These are phyloP conservation scores for Mycena rosella DNA, from an alignment of 768 basidiomycete species.

Conservation along the genomic window DNA sequence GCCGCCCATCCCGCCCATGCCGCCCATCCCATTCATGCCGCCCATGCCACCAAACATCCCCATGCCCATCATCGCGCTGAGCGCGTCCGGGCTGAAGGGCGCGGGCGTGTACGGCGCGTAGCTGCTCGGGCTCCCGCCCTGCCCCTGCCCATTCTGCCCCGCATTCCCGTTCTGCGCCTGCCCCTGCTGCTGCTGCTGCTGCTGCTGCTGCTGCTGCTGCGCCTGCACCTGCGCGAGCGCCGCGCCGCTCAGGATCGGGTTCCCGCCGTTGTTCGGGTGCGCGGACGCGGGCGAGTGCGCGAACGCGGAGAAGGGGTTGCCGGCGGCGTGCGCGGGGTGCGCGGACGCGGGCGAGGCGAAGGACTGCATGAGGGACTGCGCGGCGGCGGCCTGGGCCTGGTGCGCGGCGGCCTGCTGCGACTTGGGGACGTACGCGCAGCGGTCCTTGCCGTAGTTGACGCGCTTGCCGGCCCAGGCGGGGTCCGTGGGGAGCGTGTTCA, in stretches of 20 bases:
- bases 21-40: conserved; percentile 46
- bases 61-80: conserved; percentile 58
- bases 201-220: background rate
- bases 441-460: conserved; percentile 98
- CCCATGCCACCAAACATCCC: conserved; percentile 47
- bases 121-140: background rate
- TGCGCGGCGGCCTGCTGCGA: conserved; percentile 92
- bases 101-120: conserved; percentile 38
- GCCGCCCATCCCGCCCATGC: conserved; percentile 40
- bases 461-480: conserved; percentile 95
- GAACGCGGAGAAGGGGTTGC: conserved; percentile 3
- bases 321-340: conserved; percentile 47
- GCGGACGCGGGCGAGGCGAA: conserved; percentile 49
- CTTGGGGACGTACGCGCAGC: conserved; percentile 97
- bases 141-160: background rate
- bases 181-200: background rate
- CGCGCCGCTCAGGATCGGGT: conserved; percentile 5
- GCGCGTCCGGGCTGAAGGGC: conserved; percentile 66
- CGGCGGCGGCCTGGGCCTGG: conserved; percentile 89
- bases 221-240: background rate
- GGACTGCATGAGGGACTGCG: conserved; percentile 60
- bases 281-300: conserved; percentile 11
- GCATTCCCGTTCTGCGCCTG: background rate
- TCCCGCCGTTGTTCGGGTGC: conserved; percentile 14
- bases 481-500: conserved; percentile 92